Conservation (phyloP, 2,329 filamentous ascomycete species). For the Fusarium sp. region DNA sequence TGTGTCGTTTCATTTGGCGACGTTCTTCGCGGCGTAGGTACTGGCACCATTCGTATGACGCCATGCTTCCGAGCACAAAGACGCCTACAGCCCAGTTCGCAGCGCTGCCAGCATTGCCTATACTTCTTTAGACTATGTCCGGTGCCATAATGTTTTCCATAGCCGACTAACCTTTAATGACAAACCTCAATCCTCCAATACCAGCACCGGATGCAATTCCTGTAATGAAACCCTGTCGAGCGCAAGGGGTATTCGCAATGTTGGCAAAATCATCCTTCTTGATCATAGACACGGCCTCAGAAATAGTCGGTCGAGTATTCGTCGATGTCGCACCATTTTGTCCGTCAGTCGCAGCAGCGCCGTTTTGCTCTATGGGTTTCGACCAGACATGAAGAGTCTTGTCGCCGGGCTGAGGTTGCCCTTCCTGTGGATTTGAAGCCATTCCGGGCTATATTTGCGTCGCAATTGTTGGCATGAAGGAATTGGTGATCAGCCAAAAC, state of each 20-base stretch:
- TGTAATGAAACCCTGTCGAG: slow-evolving; percentile 81
- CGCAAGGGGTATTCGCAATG: slow-evolving; percentile 84
- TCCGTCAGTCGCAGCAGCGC: slow-evolving; percentile 31
- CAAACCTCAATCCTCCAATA: slow-evolving; percentile 77
- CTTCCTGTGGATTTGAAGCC: slow-evolving; percentile 48
- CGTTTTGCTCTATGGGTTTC: slow-evolving; percentile 48
- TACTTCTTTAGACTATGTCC: slow-evolving; percentile 20
- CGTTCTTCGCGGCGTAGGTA: slow-evolving; percentile 78
- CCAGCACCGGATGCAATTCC: slow-evolving; percentile 85
- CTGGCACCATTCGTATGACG: slow-evolving; percentile 87
- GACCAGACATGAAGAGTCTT: slow-evolving; percentile 54
- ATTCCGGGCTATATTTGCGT: slow-evolving; percentile 50
- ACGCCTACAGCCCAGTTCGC: slow-evolving; percentile 88
- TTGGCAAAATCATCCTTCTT: slow-evolving; percentile 75
- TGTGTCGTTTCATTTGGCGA: slow-evolving; percentile 84
- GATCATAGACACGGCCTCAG: slow-evolving; percentile 74
- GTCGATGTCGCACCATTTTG: slow-evolving; percentile 36
- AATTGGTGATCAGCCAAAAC: slow-evolving; percentile 26
- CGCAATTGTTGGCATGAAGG: slow-evolving; percentile 45
- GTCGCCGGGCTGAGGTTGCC: slow-evolving; percentile 41
- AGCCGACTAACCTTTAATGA: slow-evolving; percentile 74
- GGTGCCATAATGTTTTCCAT: background rate
- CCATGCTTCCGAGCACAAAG: slow-evolving; percentile 76
- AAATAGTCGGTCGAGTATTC: slow-evolving; percentile 54
- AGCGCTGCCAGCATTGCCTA: slow-evolving; percentile 59